A percentile compares a stretch with the other conserved stretches of the same genome.
Evolutionary conservation across 441 rosid species (phyloP).

Genomic region (Cnidoscolus chayamansa): DNA sequence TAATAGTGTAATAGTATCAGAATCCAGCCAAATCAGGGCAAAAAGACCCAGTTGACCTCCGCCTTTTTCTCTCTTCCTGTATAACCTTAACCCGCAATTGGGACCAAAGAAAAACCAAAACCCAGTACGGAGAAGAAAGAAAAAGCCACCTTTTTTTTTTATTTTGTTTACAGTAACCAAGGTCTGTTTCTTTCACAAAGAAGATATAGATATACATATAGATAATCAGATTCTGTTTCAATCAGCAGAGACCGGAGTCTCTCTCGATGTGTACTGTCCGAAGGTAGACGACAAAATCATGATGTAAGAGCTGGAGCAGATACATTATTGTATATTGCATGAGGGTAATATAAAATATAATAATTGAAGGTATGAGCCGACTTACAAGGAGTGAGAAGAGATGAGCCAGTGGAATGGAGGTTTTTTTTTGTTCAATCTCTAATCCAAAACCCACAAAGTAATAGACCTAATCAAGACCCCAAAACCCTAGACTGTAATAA

Average conservation of each 20-base stretch:
- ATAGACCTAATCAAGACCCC: neutral
- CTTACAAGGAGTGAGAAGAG: constrained; percentile 1
- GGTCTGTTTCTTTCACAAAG: neutral
- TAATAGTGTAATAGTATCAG: neutral
- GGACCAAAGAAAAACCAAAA: constrained; percentile 4
- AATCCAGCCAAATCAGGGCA: constrained; percentile 19
- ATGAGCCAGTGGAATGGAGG: neutral
- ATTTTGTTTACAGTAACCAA: constrained; percentile 20
- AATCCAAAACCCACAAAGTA: too few species aligned
- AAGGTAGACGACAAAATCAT: constrained; percentile 23
- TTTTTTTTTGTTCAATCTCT: neutral
- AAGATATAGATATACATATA: neutral
- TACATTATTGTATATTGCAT: neutral
- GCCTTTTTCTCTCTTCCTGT: neutral
- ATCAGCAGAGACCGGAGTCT: neutral
- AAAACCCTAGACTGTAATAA: neutral
- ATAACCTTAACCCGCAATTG: too few species aligned
- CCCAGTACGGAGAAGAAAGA: constrained; percentile 17
- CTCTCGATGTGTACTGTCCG: constrained; percentile 20
- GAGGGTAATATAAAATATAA: neutral
- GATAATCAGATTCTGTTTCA: constrained; percentile 10
- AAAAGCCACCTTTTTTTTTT: constrained; percentile 10
- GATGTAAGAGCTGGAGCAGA: neutral
- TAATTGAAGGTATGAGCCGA: constrained; percentile 20
- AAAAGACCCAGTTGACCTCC: constrained; percentile 29